phyloP scores from a whole-genome alignment of 2,329 filamentous ascomycete genomes.

The Colletotrichum agaves region DNA sequence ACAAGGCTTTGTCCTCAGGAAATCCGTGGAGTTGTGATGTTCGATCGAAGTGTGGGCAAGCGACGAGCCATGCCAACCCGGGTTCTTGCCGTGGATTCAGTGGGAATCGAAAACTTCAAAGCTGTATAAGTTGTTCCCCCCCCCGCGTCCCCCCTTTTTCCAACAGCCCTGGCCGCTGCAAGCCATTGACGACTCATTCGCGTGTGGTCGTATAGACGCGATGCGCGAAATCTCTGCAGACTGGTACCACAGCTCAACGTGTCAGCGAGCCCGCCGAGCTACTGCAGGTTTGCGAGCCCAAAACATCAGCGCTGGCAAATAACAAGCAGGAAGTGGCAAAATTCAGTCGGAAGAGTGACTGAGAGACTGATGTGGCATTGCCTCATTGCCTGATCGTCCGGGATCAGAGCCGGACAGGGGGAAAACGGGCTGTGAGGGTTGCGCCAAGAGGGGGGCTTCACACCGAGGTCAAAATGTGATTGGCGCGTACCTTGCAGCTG shows the following conservation, averaged over 20 bases:
- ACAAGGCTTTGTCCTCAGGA: neutral
- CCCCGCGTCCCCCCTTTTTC: neutral
- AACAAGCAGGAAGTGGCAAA: neutral
- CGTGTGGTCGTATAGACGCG: conserved; percentile 1
- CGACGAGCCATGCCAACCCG: neutral
- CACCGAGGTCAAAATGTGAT: conserved; percentile 18
- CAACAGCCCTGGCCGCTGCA: conserved; percentile 6
- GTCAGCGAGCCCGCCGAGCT: conserved; percentile 23
- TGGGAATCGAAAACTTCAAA: neutral
- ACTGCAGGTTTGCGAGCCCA: conserved; percentile 27
- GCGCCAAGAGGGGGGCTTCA: conserved; percentile 11
- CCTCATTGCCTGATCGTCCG: conserved; percentile 37
- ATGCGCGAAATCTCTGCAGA: conserved; percentile 24
- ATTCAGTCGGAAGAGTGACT: neutral
- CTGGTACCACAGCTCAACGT: conserved; percentile 10
- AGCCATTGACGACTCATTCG: conserved; percentile 11
- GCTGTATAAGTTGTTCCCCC: neutral
- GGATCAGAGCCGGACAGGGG: conserved; percentile 37
- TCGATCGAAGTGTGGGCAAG: neutral
- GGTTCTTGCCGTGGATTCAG: neutral
- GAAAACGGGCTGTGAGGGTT: conserved; percentile 27
- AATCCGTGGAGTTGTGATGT: neutral
- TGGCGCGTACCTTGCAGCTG: conserved; percentile 36
- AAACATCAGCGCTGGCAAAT: conserved; percentile 4
- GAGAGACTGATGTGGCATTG: conserved; percentile 31